phyloP scores from a whole-genome alignment of 2,329 filamentous ascomycete species.

The Fonsecaea erecta region DNA sequence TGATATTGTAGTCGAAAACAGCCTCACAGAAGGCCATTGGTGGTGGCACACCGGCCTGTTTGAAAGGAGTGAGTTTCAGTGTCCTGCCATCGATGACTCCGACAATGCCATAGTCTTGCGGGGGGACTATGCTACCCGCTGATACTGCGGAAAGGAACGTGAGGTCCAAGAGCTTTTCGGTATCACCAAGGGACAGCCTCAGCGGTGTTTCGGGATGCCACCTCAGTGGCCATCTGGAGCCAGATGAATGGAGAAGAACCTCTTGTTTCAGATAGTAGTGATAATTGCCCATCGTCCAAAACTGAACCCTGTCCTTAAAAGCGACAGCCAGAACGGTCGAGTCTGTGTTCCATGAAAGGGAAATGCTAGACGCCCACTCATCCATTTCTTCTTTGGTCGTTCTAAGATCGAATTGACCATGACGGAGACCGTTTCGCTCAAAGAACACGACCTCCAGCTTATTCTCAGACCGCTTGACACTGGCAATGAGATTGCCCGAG shows the following conservation, averaged over 20 bases:
- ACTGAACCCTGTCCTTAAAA: constrained; percentile 74
- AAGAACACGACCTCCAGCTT: constrained; percentile 89
- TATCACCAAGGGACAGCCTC: constrained; percentile 64
- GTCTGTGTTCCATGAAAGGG: constrained; percentile 85
- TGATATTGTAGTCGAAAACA: constrained; percentile 62
- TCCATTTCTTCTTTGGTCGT: constrained; percentile 63
- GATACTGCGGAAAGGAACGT: constrained; percentile 39
- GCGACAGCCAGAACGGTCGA: constrained; percentile 88
- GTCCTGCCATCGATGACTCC: constrained; percentile 82
- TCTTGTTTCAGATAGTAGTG: constrained; percentile 98
- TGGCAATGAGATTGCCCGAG: constrained; percentile 86
- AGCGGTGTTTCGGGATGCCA: constrained; percentile 91
- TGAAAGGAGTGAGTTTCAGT: constrained; percentile 83
- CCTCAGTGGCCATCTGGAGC: constrained; percentile 42
- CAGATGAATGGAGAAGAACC: constrained; percentile 49
- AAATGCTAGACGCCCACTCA: constrained; percentile 62
- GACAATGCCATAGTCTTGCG: constrained; percentile 77
- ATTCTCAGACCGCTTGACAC: constrained; percentile 68
- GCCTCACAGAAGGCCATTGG: constrained; percentile 88
- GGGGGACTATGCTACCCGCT: constrained; percentile 71
- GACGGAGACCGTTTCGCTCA: constrained; percentile 94
- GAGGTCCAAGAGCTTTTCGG: constrained; percentile 22
- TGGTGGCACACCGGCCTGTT: constrained; percentile 83
- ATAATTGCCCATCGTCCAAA: constrained; percentile 98
- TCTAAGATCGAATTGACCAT: constrained; percentile 87